These are phyloP conservation scores for Annulohypoxylon nitens DNA, from an alignment of 495 filamentous ascomycete species.

Conservation along the genomic window DNA sequence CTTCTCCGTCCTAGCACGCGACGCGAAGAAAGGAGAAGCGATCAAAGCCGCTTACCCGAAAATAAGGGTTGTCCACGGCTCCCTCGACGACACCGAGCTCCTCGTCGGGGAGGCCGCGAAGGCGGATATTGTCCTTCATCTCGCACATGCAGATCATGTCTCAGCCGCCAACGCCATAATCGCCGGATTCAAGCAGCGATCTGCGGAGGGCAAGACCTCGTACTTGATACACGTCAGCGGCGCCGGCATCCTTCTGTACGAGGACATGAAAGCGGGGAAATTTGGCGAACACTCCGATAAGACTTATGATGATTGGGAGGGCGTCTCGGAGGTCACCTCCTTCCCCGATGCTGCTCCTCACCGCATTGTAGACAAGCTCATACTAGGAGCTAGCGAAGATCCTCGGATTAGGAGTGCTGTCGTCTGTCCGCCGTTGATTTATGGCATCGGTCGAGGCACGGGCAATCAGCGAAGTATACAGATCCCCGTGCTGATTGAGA, in stretches of 20 bases:
- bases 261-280: background rate
- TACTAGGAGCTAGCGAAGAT: background rate
- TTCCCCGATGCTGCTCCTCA: background rate
- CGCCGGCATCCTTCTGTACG: background rate
- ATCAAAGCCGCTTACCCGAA: background rate
- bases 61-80: background rate
- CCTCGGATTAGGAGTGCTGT: background rate
- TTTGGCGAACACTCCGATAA: background rate
- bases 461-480: background rate
- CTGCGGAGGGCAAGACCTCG: conserved; percentile 1
- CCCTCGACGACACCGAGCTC: conserved; percentile 6
- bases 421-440: background rate
- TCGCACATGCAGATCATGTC: conserved; percentile 5
- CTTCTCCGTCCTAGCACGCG: background rate
- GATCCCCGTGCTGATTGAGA: background rate
- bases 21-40: conserved; percentile 1
- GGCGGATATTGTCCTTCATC: conserved; percentile 1
- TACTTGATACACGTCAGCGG: background rate
- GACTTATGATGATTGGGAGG: background rate
- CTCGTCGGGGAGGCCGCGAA: background rate
- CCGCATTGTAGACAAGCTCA: background rate
- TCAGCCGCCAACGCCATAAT: conserved; percentile 1
- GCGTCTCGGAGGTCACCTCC: background rate
- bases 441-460: background rate
- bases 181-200: conserved; percentile 1